These are phyloP conservation scores for Eucalyptus tenuipes DNA, from an alignment of 345 rosid species.

Conservation along the genomic window DNA sequence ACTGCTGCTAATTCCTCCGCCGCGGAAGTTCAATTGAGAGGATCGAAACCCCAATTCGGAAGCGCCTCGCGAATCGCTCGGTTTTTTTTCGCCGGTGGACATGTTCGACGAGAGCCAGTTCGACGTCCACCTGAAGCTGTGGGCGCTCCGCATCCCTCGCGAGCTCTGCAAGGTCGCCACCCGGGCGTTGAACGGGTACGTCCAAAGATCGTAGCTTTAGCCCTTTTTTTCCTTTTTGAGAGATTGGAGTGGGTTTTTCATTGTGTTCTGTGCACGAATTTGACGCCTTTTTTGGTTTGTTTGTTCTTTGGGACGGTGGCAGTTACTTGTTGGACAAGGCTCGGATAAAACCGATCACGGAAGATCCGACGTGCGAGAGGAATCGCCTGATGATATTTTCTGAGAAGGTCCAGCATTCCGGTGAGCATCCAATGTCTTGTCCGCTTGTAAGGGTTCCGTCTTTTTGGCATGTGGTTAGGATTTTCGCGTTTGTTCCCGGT, in stretches of 20 bases:
- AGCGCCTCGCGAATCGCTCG: not conserved
- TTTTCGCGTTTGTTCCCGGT: not conserved
- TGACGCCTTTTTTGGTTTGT: not conserved
- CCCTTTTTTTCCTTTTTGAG: not conserved
- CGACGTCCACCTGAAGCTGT: conserved; percentile 48
- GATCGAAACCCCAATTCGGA: not conserved
- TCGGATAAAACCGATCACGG: conserved; percentile 69
- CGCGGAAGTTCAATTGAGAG: not conserved
- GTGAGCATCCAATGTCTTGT: conserved; percentile 10
- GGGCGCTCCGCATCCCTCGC: conserved; percentile 85
- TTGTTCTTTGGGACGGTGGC: not conserved
- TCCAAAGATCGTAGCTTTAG: not conserved
- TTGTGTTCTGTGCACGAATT: not conserved
- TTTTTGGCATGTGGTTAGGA: not conserved
- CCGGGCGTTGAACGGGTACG: conserved; percentile 66
- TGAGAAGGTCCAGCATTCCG: conserved; percentile 42
- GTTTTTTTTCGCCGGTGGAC: not conserved
- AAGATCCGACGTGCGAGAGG: conserved; percentile 58
- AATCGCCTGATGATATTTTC: conserved; percentile 68
- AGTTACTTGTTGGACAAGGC: conserved; percentile 81
- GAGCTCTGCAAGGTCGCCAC: conserved; percentile 57
- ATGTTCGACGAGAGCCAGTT: conserved; percentile 75
- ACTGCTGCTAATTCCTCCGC: not conserved
- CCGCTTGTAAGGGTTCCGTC: not conserved
- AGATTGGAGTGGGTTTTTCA: not conserved